phyloP scores from a whole-genome alignment of 371 early-diverging fungal species.

The Mucor racemosus region DNA sequence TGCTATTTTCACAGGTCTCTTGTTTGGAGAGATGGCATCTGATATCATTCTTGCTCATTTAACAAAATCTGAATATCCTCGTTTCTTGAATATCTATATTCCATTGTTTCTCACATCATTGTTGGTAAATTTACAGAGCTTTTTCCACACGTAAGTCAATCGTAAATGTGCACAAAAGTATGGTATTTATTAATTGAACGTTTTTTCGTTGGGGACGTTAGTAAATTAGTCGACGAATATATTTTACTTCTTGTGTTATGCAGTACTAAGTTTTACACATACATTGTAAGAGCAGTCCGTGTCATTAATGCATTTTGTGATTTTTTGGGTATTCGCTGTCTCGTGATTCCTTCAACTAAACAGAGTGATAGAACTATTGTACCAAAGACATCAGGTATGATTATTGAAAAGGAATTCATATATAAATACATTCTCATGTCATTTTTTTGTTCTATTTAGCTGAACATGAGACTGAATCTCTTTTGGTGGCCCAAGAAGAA shows the following conservation, averaged over 20 bases:
- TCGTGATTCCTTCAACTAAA: conserved; percentile 66
- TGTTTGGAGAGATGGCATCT: conserved; percentile 89
- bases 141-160: conserved; percentile 35
- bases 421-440: neutral
- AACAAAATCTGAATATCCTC: conserved; percentile 80
- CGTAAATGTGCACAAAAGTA: too few relatives aligned
- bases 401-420: neutral
- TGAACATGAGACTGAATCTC: conserved; percentile 31
- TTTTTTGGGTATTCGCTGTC: conserved; percentile 81
- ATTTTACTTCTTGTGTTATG: conserved; percentile 5
- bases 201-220: conserved; percentile 55
- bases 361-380: conserved; percentile 8
- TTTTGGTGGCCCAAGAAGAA: conserved; percentile 21
- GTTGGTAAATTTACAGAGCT: neutral
- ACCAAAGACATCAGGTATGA: conserved; percentile 14
- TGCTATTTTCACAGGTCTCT: conserved; percentile 71
- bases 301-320: conserved; percentile 88
- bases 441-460: neutral
- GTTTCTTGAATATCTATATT: conserved; percentile 41
- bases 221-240: conserved; percentile 57
- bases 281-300: conserved; percentile 78
- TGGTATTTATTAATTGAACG: too few relatives aligned
- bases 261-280: conserved; percentile 65
- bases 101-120: conserved; percentile 8
- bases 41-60: conserved; percentile 90